phyloP scores from a whole-genome alignment of 306 rosid genomes.

The Argentina anserina region DNA sequence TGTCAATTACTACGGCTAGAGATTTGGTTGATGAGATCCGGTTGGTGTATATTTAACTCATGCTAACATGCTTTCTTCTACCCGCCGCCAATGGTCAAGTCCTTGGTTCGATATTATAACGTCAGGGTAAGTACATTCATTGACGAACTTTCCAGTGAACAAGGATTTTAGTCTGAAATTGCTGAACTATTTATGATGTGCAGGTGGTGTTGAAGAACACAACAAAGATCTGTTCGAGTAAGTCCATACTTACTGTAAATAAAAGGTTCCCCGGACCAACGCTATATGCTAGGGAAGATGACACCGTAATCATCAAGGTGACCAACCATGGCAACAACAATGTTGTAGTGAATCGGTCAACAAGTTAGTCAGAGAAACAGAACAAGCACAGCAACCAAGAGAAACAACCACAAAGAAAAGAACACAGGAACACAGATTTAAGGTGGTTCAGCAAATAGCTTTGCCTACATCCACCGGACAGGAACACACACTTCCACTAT shows the following conservation, averaged over 20 bases:
- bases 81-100: conserved; percentile 31
- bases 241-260: conserved; percentile 46
- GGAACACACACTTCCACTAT: no score
- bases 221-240: conserved; percentile 60
- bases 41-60: no score
- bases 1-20: no score
- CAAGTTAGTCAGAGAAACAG: no score
- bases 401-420: no score
- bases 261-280: conserved; percentile 74
- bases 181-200: neutral
- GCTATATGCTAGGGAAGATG: conserved; percentile 67
- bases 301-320: conserved; percentile 56
- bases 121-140: conserved; percentile 45
- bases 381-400: no score
- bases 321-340: conserved; percentile 53
- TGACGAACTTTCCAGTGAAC: neutral
- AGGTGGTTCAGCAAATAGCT: no score
- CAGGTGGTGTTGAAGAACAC: conserved; percentile 61
- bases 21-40: no score
- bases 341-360: no score
- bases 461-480: no score
- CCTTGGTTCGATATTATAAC: conserved; percentile 58
- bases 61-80: no score
- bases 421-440: no score
- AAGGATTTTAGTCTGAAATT: neutral